Evolutionary conservation across 306 rosid species (phyloP).

Genomic region (Morella rubra): DNA sequence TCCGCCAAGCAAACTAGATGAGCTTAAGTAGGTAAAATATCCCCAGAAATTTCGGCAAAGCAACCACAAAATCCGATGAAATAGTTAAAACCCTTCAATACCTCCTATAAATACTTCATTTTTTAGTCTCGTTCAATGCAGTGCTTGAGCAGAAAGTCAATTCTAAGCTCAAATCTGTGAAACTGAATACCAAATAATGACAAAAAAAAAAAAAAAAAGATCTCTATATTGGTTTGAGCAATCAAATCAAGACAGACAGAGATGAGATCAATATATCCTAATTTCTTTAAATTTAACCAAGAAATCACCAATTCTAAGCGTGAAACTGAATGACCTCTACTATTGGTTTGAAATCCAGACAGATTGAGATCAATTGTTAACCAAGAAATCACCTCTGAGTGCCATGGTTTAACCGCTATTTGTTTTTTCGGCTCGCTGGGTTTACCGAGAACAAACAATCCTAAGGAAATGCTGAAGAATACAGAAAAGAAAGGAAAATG

Average conservation of each 20-base stretch:
- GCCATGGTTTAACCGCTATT: not conserved
- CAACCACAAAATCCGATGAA: not conserved
- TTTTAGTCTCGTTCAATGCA: not conserved
- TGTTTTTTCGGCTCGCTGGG: not conserved
- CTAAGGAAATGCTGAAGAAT: not conserved
- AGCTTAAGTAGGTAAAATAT: not conserved
- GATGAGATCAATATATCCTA: not conserved
- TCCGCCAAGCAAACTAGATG: not conserved
- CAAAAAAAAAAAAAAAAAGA: too few species aligned
- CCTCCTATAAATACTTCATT: not conserved
- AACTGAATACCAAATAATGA: not conserved
- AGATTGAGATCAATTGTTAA: too few species aligned
- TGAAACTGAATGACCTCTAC: too few species aligned
- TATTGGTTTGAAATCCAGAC: too few species aligned
- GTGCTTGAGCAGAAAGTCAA: not conserved
- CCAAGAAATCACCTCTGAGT: too few species aligned
- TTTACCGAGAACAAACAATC: not conserved
- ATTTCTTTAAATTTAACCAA: not conserved
- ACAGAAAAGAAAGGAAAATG: too few species aligned
- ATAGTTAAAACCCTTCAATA: not conserved
- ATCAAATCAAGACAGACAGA: not conserved
- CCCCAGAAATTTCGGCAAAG: not conserved
- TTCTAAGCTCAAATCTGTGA: not conserved
- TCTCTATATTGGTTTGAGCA: not conserved
- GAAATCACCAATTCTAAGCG: not conserved